These are phyloP conservation scores for Cephaloascus albidus DNA, from an alignment of 805 yeast genomes.

Conservation along the genomic window DNA sequence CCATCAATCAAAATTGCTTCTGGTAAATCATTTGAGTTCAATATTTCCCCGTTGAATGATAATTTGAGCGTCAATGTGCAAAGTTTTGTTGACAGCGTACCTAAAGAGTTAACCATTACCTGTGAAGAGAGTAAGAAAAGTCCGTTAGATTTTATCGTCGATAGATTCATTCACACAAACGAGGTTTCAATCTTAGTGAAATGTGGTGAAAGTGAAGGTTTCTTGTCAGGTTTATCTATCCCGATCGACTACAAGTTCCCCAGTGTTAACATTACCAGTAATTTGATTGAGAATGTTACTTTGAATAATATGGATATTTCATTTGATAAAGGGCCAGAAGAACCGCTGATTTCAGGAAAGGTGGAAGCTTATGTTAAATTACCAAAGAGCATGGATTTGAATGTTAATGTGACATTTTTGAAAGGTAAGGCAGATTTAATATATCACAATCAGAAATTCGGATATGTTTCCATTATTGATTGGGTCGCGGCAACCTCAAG, in stretches of 20 bases:
- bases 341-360: conserved; percentile 12
- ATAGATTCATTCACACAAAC: conserved; percentile 12
- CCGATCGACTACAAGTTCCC: background rate
- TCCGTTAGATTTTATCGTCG: conserved; percentile 13
- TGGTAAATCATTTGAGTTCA: background rate
- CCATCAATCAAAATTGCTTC: background rate
- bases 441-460: conserved; percentile 29
- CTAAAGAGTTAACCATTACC: conserved; percentile 7
- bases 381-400: conserved; percentile 3
- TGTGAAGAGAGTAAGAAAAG: conserved; percentile 10
- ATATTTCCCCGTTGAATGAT: background rate
- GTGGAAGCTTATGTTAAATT: conserved; percentile 10
- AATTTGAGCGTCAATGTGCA: conserved; percentile 4
- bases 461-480: conserved; percentile 28
- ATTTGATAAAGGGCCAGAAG: conserved; percentile 3
- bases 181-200: conserved; percentile 7
- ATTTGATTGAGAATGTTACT: conserved; percentile 12
- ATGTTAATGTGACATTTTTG: conserved; percentile 18
- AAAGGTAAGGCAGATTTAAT: conserved; percentile 32
- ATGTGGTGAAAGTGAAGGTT: conserved; percentile 8
- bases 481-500: conserved; percentile 37
- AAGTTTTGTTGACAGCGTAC: conserved; percentile 7
- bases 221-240: conserved; percentile 7
- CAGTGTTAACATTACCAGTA: conserved; percentile 5
- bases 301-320: conserved; percentile 11